These are phyloP conservation scores for Exserohilum rostratum DNA, from an alignment of 2,329 filamentous ascomycete species.

Conservation along the genomic window DNA sequence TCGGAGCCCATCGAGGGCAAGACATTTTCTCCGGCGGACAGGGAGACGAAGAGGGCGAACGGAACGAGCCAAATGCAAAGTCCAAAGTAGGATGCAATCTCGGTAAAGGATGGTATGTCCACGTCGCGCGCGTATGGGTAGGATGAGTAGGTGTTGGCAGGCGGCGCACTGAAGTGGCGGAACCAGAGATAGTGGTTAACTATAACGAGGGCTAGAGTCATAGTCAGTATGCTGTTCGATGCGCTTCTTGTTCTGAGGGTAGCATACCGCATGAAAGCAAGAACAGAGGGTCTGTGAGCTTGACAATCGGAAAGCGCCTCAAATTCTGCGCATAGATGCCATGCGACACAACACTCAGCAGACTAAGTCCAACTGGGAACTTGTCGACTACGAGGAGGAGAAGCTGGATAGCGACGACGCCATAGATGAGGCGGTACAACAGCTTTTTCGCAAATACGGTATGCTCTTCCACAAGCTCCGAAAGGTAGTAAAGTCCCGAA, in stretches of 20 bases:
- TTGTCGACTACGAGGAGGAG: constrained; percentile 80
- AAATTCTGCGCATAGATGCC: constrained; percentile 89
- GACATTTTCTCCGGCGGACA: constrained; percentile 94
- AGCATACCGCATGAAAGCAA: constrained; percentile 76
- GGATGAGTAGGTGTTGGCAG: constrained; percentile 60
- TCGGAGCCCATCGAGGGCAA: constrained; percentile 89
- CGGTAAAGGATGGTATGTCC: constrained; percentile 79
- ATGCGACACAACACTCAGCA: constrained; percentile 80
- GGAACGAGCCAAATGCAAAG: constrained; percentile 96
- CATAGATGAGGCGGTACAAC: constrained; percentile 84
- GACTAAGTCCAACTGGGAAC: constrained; percentile 78
- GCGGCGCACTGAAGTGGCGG: constrained; percentile 77
- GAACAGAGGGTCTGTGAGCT: constrained; percentile 86
- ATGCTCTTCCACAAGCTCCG: constrained; percentile 96
- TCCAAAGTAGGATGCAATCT: constrained; percentile 95
- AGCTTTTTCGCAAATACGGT: constrained; percentile 89
- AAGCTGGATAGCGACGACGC: constrained; percentile 74
- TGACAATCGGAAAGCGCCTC: constrained; percentile 75
- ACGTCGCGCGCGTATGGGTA: constrained; percentile 66
- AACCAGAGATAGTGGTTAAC: constrained; percentile 97
- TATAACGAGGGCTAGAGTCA: constrained; percentile 71
- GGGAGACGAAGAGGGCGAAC: constrained; percentile 90
- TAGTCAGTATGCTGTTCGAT: constrained; percentile 7
- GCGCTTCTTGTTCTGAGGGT: neutral
- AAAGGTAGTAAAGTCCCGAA: constrained; percentile 97